Conservation (phyloP, 1,284 basidiomycete genomes). For the Ustilago sp. region DNA sequence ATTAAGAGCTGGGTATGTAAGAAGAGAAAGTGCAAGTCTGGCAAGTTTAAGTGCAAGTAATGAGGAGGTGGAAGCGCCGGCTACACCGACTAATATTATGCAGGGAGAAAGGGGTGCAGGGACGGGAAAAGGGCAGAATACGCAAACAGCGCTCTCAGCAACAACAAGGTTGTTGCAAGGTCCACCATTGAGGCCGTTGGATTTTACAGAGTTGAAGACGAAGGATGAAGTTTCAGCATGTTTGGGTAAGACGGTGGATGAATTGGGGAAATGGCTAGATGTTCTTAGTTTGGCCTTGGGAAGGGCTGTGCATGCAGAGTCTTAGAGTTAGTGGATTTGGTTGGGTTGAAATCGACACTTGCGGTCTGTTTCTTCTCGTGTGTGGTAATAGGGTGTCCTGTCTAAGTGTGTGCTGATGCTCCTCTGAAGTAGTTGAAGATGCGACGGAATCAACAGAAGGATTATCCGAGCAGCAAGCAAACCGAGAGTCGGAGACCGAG, state of each 20-base stretch:
- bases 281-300: conserved; percentile 75
- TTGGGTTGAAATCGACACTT: not conserved
- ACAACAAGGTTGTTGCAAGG: conserved; percentile 5
- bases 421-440: too few species aligned
- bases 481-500: too few species aligned
- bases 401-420: too few species aligned
- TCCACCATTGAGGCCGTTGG: conserved; percentile 76
- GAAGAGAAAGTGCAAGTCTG: conserved; percentile 6
- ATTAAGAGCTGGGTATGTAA: conserved; percentile 32
- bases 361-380: not conserved
- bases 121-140: not conserved
- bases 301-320: conserved; percentile 37
- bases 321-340: not conserved
- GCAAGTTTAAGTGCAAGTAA: not conserved
- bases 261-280: conserved; percentile 83
- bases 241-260: conserved; percentile 81
- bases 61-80: not conserved
- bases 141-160: not conserved
- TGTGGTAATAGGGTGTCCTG: not conserved
- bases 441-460: too few species aligned
- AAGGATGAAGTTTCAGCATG: conserved; percentile 78
- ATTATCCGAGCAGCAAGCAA: too few species aligned
- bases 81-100: conserved; percentile 1
- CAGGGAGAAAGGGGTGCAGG: not conserved
- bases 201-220: conserved; percentile 76